Conservation (phyloP, 2,329 filamentous ascomycete species). For the Colletotrichum lentis region DNA sequence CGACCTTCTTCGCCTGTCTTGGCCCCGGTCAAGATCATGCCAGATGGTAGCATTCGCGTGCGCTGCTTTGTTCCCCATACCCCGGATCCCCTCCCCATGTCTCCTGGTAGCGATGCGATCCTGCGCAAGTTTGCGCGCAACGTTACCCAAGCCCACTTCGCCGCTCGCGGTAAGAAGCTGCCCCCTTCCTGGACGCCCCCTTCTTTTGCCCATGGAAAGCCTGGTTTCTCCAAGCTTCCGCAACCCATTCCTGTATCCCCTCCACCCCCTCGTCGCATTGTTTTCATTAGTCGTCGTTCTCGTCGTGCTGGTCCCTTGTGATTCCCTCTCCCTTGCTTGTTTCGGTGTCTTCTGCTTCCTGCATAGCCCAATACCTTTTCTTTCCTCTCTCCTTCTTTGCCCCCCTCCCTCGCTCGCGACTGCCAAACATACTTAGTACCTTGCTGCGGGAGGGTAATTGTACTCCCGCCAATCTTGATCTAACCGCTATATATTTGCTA, state of each 20-base stretch:
- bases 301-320: background rate
- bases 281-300: slow-evolving; percentile 2
- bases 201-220: background rate
- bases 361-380: background rate
- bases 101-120: background rate
- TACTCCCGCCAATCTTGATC: background rate
- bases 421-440: background rate
- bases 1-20: background rate
- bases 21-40: slow-evolving; percentile 3
- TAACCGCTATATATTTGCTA: background rate
- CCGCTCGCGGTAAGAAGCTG: slow-evolving; percentile 5
- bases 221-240: background rate
- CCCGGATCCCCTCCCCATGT: background rate
- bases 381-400: background rate
- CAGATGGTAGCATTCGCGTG: background rate
- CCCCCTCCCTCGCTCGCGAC: background rate
- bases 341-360: background rate
- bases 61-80: background rate
- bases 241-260: background rate
- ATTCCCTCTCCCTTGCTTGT: background rate
- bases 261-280: background rate
- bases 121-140: slow-evolving; percentile 9
- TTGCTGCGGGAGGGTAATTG: slow-evolving; percentile 10
- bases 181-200: slow-evolving; percentile 8
- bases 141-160: background rate